Percentiles rank a stretch among this genome's conserved stretches.
Evolutionary conservation across 2,329 filamentous ascomycete species (phyloP).

Genomic region (Gaeumannomyces sp.): DNA sequence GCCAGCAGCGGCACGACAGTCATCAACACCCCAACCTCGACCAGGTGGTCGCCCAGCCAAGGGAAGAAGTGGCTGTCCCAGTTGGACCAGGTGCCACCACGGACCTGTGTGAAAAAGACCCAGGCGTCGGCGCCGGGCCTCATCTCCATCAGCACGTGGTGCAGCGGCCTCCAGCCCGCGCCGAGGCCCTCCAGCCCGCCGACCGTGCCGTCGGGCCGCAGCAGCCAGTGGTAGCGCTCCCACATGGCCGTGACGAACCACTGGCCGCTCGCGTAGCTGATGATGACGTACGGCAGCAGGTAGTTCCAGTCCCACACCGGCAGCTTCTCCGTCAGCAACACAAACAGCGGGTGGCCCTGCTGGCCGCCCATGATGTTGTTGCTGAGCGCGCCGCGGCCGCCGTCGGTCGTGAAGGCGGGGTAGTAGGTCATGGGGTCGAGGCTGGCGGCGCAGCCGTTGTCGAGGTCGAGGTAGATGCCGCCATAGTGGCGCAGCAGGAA

Average conservation of each 20-base stretch:
- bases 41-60: slow-evolving; percentile 22
- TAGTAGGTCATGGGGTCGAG: slow-evolving; percentile 61
- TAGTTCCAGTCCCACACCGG: slow-evolving; percentile 60
- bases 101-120: slow-evolving; percentile 24
- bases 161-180: slow-evolving; percentile 14
- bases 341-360: slow-evolving; percentile 65
- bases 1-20: background rate
- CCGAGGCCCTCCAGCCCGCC: slow-evolving; percentile 13
- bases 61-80: slow-evolving; percentile 25
- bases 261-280: slow-evolving; percentile 67
- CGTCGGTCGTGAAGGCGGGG: slow-evolving; percentile 58
- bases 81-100: slow-evolving; percentile 23
- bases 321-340: slow-evolving; percentile 57
- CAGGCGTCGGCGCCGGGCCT: slow-evolving; percentile 20
- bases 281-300: slow-evolving; percentile 66
- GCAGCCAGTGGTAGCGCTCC: slow-evolving; percentile 50
- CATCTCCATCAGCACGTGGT: slow-evolving; percentile 24
- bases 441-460: slow-evolving; percentile 61
- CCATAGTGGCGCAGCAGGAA: slow-evolving; percentile 72
- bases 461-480: slow-evolving; percentile 75
- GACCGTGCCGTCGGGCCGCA: slow-evolving; percentile 18
- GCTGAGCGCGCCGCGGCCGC: slow-evolving; percentile 23
- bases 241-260: slow-evolving; percentile 65
- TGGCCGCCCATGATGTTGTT: slow-evolving; percentile 67
- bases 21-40: slow-evolving; percentile 14